Percentiles rank a stretch among this genome's conserved stretches.
phyloP scores from a whole-genome alignment of 345 rosid species.

The Murraya koenigii region DNA sequence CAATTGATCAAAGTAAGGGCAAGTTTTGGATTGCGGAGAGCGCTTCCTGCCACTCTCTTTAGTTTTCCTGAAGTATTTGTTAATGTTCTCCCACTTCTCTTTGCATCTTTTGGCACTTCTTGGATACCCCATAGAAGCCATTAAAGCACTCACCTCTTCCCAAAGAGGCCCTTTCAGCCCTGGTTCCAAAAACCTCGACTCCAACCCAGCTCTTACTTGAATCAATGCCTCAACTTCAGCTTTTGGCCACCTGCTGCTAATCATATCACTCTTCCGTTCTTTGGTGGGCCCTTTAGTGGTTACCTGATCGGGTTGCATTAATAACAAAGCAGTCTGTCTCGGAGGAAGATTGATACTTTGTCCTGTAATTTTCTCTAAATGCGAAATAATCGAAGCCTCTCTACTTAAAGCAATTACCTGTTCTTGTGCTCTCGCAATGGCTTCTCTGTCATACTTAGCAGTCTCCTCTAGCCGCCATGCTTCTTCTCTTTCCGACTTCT shows the following conservation, averaged over 20 bases:
- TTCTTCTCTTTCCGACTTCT: slow-evolving; percentile 39
- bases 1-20: slow-evolving; percentile 37
- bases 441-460: slow-evolving; percentile 38
- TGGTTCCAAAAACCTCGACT: slow-evolving; percentile 37
- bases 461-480: slow-evolving; percentile 36
- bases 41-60: slow-evolving; percentile 32
- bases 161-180: slow-evolving; percentile 42
- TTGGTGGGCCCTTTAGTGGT: slow-evolving; percentile 13
- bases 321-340: slow-evolving; percentile 10
- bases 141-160: slow-evolving; percentile 40
- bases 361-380: slow-evolving; percentile 46
- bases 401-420: slow-evolving; percentile 37
- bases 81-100: slow-evolving; percentile 54
- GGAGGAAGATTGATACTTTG: slow-evolving; percentile 33
- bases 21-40: slow-evolving; percentile 32
- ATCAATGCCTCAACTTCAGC: slow-evolving; percentile 47
- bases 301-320: slow-evolving; percentile 15
- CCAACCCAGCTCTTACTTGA: slow-evolving; percentile 30
- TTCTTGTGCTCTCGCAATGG: slow-evolving; percentile 36
- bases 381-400: slow-evolving; percentile 35
- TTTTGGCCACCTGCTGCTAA: slow-evolving; percentile 36
- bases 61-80: slow-evolving; percentile 43
- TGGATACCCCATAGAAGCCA: slow-evolving; percentile 41
- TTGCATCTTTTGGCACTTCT: slow-evolving; percentile 50
- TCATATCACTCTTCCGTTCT: slow-evolving; percentile 15